Percentiles rank a stretch among this genome's conserved stretches.
Conservation (phyloP, 2,329 filamentous ascomycete genomes). For the Aspergillus hortae region DNA sequence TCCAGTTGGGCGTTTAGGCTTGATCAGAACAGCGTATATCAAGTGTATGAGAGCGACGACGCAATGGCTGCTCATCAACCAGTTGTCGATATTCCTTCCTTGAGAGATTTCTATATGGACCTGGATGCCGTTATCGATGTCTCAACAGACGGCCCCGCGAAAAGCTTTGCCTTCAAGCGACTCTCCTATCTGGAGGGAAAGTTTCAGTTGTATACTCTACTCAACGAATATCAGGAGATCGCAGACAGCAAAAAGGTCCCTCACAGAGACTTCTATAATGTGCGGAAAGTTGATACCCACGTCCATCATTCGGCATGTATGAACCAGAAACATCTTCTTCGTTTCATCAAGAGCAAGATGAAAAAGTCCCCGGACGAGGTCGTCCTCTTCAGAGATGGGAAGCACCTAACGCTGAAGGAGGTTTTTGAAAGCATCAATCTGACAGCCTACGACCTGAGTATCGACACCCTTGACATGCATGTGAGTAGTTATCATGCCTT, state of each 20-base stretch:
- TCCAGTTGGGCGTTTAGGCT: constrained; percentile 73
- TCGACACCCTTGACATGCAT: constrained; percentile 98
- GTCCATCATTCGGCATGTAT: constrained; percentile 99
- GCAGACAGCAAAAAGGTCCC: constrained; percentile 97
- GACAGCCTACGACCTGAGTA: constrained; percentile 95
- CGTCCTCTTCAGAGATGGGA: constrained; percentile 87
- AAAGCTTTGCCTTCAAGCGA: constrained; percentile 93
- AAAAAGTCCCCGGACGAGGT: constrained; percentile 95
- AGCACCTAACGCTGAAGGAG: constrained; percentile 83
- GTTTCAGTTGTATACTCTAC: constrained; percentile 86
- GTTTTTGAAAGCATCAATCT: constrained; percentile 97
- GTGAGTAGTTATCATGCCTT: constrained; percentile 49
- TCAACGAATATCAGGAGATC: constrained; percentile 97
- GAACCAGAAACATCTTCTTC: constrained; percentile 97
- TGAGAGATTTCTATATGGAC: constrained; percentile 95
- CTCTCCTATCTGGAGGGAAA: constrained; percentile 95
- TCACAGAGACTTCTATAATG: constrained; percentile 98
- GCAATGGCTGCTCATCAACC: constrained; percentile 63
- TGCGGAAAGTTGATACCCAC: constrained; percentile 97
- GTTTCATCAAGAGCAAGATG: constrained; percentile 99
- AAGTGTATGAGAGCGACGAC: constrained; percentile 74
- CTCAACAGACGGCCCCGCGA: constrained; percentile 93
- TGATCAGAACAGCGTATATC: constrained; percentile 83
- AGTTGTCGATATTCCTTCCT: constrained; percentile 78
- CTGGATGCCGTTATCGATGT: constrained; percentile 80